Base-by-base conservation (phyloP, 2,329 filamentous ascomycete genomes). In the Xylariaceae sp. region DNA sequence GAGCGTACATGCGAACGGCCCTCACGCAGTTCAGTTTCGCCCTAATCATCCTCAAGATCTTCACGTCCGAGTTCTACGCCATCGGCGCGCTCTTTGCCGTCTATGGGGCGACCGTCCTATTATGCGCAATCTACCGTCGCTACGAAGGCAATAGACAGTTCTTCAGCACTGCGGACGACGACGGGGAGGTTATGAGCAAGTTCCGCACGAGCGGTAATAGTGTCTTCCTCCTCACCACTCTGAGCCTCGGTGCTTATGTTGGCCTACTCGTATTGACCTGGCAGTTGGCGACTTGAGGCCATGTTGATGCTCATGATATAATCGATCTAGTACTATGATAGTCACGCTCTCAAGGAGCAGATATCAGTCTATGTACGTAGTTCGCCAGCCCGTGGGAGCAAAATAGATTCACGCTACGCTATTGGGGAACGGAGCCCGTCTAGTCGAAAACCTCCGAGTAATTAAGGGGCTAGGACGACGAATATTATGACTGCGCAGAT, bases 71-170 rank as follows among this genome's bases (percentile, higher is more conserved):
- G 70, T 97, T 99, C 78, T 97, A 97, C 75, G 86, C 88, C 63
- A 96, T 97, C 59, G 94, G 94, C n/a, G 94, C 94, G 6, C 80
- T 99, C 26, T 97, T 97, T 70, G 92, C 94, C 36, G 86, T 91
- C 42, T 97, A 97, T 68, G 94, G 93, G 10, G 86, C 87, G 3
- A 90, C 91, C 6, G 83, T 99, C 41, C 78, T 97, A 68, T 79
- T 90, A 21, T 91, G 95, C 55, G 89, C 91, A 64, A 77, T 91
- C 48, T 95, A 95, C 73, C 83, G 94, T 53, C 85, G 94, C 48
- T 90, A 92, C 68, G 90, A 97, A 73, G 92, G 94, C 52, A 96
- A 97, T 68, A 84, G 86, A 60, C 93, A 97, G 73, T 97, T 99
- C 76, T 97, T 97, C 73, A 83, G 80, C 56, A 78, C 81, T 51